Conservation (phyloP, 768 basidiomycete species). For the Tricholoma hemisulphureum region DNA sequence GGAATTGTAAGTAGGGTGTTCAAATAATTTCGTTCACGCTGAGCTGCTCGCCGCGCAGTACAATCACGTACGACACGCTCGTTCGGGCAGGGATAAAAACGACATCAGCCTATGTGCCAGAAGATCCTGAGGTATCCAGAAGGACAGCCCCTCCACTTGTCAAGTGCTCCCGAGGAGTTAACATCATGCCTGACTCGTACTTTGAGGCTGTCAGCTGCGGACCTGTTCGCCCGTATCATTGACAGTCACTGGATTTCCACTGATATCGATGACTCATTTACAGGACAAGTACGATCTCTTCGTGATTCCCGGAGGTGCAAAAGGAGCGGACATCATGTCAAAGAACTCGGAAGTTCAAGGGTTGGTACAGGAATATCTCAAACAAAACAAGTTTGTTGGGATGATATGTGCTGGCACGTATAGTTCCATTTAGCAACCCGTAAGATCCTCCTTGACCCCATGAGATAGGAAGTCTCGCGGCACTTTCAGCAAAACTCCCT, state of each 20-base stretch:
- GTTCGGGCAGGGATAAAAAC: conserved; percentile 70
- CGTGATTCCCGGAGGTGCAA: conserved; percentile 75
- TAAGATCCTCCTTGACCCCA: neutral
- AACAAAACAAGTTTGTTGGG: conserved; percentile 58
- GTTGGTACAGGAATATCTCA: conserved; percentile 57
- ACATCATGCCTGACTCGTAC: conserved; percentile 63
- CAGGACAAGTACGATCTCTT: conserved; percentile 68
- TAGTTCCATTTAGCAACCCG: neutral
- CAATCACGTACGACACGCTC: conserved; percentile 79
- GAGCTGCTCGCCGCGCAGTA: conserved; percentile 41
- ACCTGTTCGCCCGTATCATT: conserved; percentile 37
- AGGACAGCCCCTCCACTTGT: conserved; percentile 45
- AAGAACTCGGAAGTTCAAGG: conserved; percentile 56
- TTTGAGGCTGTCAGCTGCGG: conserved; percentile 45
- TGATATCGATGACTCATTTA: neutral
- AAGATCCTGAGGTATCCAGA: conserved; percentile 25
- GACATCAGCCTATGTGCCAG: conserved; percentile 64
- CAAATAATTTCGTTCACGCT: neutral
- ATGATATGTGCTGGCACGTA: conserved; percentile 82
- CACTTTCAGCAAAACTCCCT: conserved; percentile 58
- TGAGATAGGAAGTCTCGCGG: conserved; percentile 62
- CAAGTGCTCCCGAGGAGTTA: conserved; percentile 70
- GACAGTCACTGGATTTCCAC: neutral
- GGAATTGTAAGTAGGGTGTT: conserved; percentile 84
- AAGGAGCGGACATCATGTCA: conserved; percentile 75